Percentiles rank a stretch among this genome's conserved stretches.
Conservation (phyloP, 192 early-diverging fungal genomes). For the Chytriomyces sp. region DNA sequence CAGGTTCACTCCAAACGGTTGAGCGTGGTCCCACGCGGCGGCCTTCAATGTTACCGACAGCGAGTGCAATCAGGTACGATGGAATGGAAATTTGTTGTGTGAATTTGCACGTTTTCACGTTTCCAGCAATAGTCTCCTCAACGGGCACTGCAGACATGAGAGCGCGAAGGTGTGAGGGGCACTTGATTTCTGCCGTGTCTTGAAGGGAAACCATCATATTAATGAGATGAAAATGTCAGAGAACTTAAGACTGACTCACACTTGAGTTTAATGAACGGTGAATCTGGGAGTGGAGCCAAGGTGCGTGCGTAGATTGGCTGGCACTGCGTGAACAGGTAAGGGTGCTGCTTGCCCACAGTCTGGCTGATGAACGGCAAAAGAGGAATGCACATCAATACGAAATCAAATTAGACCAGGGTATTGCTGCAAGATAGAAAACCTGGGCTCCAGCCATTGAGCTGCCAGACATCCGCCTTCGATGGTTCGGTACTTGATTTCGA, state of each 20-base stretch:
- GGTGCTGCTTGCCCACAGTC: conserved; percentile 90
- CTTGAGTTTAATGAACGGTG: conserved; percentile 74
- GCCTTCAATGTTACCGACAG: conserved; percentile 85
- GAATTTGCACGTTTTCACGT: conserved; percentile 74
- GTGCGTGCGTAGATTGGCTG: conserved; percentile 94
- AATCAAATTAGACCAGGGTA: no score
- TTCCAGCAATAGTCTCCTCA: conserved; percentile 58
- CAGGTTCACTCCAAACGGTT: conserved; percentile 97
- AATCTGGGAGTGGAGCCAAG: conserved; percentile 74
- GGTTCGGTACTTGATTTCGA: conserved; percentile 78
- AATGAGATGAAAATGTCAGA: neutral
- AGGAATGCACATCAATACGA: no score
- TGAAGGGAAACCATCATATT: neutral
- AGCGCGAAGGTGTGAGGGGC: conserved; percentile 78
- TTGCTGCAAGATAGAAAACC: conserved; percentile 43
- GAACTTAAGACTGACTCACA: conserved; percentile 20
- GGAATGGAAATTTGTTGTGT: conserved; percentile 89
- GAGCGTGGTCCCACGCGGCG: conserved; percentile 86
- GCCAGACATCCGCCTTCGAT: conserved; percentile 79
- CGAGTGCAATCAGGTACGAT: conserved; percentile 93
- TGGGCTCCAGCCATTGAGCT: conserved; percentile 87
- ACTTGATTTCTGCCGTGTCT: conserved; percentile 79
- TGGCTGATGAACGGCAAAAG: conserved; percentile 57
- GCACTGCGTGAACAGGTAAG: conserved; percentile 98
- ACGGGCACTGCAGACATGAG: conserved; percentile 87